Evolutionary conservation across 768 basidiomycete species (phyloP), one percentile per base, ranked within the genome.

Genomic region (Symmetrospora coprosmae): DNA sequence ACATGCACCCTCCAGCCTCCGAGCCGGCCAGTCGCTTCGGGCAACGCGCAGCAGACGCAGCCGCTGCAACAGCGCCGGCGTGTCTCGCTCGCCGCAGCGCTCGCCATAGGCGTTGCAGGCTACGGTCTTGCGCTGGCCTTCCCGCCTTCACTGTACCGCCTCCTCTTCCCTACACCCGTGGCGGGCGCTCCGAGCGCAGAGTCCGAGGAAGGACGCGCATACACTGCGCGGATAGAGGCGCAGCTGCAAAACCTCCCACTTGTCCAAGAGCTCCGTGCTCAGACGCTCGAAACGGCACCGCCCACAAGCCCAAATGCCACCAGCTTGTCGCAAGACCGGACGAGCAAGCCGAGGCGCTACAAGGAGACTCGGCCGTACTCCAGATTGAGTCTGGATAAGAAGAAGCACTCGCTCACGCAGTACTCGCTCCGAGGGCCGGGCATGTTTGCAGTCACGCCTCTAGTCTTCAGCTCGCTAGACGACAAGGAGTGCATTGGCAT

Each of bases 391-490:
- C 17, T 16, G 9, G 31, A 49, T 59, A 75, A 81, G 53, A 77
- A 83, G 1, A 83, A 83, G 55, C 89, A 99, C 72, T 85, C 80
- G 63, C 75, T 99, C 48, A 86, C 87, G 0, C 82, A 83, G 2
- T 89, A 88, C 3, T 78, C 87, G 1, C 76, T 99, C n/a, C 75
- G 82, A 27, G 92, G 90, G 1, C 88, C 90, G 0, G 87, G 87
- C 2, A 85, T 81, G 71, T 78, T 99, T 2, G 87, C 89, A 0
- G 70, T 92, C 58, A 76, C 78, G 19, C 89, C 90, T 2, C 69
- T 97, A 2, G 80, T 87, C 11, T 79, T 90, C 21, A 80, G 80
- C 17, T 80, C 76, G 67, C 76, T 74, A 56, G 88, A 94, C 73
- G 86, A 89, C 70, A 77, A 76, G 11, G 86, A 88, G 73, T 79